Base-by-base conservation (phyloP, 805 yeast genomes). In the Grigorovia yakushimaensis region DNA sequence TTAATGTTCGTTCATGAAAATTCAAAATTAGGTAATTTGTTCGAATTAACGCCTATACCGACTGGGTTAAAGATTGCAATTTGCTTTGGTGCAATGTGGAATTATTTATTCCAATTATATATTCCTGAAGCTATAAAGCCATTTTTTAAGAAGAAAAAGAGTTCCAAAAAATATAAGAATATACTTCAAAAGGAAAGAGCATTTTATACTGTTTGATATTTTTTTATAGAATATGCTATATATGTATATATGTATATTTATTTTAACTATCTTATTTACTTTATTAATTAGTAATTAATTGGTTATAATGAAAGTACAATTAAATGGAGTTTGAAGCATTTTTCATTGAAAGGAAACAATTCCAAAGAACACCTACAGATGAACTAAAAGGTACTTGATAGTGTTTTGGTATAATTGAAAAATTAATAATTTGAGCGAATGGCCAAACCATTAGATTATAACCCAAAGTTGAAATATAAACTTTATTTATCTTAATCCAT, bases 361-460 rank as follows among this genome's bases (percentile, higher is more conserved):
- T 91, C 98, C 98, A 91, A 36, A 91, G 68, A 18, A 91, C 94
- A 24, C 95, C 91, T 5, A 93, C 71, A 18, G 85, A 71, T 8
- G 93, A 83, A 47, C 94, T 82, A 62, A 93, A 91, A 0, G 97
- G 96, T 5, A 91, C 95, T 65, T 91, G 98, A 54, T 80, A 76
- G 50, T 73, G 73, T 49, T 78, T 72, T 1, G 91, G 91, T 65
- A 85, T 76, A 2, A 82, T 59, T 47, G 82, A 69, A 55, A 85
- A 85, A 57, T 85, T 85, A 52, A 84, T 69, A 52, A 85, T 80
- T 56, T 85, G 94, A 19, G 84, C 88, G 9, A 85, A 77, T 46
- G 87, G 85, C 94, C 94, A 85, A n/a, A 85, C 77, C 49, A 82
- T 68, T 60, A 78, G 82, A 57, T 84, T 84, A 49, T 78, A 78